A percentile compares a stretch with the other conserved stretches of the same genome.
These are phyloP conservation scores for Geotrichum australiense DNA, from an alignment of 1,139 yeast species.

Conservation along the genomic window DNA sequence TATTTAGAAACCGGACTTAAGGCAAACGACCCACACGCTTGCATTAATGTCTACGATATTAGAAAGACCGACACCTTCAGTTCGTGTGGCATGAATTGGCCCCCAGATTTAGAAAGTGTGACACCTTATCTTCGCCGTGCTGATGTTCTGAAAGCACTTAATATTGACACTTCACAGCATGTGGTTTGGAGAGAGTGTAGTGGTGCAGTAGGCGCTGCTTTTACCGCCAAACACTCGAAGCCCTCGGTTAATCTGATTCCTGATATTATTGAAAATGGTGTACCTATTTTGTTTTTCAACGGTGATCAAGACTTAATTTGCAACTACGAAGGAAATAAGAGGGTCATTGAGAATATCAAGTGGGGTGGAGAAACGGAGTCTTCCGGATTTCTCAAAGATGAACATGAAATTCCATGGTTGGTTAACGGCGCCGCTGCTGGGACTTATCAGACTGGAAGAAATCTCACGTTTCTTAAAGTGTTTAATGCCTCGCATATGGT, in stretches of 20 bases:
- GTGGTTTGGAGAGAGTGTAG: conserved; percentile 72
- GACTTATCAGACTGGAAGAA: conserved; percentile 43
- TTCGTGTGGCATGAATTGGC: conserved; percentile 93
- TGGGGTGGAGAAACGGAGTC: conserved; percentile 52
- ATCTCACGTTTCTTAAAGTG: conserved; percentile 69
- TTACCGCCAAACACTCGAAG: conserved; percentile 46
- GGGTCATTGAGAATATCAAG: conserved; percentile 49
- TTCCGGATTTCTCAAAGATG: conserved; percentile 26
- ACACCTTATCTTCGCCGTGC: conserved; percentile 51
- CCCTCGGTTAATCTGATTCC: conserved; percentile 68
- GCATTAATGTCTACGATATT: conserved; percentile 79
- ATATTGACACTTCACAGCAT: conserved; percentile 26
- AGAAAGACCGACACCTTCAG: conserved; percentile 67
- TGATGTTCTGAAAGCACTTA: conserved; percentile 52
- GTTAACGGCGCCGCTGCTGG: conserved; percentile 29
- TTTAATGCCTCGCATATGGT: conserved; percentile 89
- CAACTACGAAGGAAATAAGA: conserved; percentile 70
- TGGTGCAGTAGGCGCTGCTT: conserved; percentile 45
- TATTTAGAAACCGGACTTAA: conserved; percentile 20
- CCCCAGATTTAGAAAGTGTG: conserved; percentile 57
- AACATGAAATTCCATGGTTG: conserved; percentile 22
- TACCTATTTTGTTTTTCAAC: conserved; percentile 67
- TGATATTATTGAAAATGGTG: conserved; percentile 43
- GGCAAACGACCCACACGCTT: conserved; percentile 33
- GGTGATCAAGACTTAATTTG: conserved; percentile 89